A percentile compares a stretch with the other conserved stretches of the same genome.
Evolutionary conservation across 805 yeast species (phyloP).

Genomic region (Kodamaea fukazawae): DNA sequence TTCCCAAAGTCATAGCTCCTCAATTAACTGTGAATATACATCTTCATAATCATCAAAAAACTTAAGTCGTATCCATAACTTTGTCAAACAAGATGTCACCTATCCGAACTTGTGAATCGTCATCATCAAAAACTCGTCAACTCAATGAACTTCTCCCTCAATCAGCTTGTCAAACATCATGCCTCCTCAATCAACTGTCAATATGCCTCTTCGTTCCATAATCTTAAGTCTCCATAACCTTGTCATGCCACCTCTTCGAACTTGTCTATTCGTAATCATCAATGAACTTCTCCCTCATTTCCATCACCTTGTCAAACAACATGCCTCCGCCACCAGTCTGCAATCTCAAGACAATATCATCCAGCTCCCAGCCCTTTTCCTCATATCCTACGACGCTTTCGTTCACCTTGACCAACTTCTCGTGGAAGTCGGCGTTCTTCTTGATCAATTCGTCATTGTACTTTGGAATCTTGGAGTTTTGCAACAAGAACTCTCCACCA

Average conservation of each 20-base stretch:
- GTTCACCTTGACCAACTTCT: constrained; percentile 18
- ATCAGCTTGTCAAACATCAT: constrained; percentile 26
- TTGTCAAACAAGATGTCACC: background rate
- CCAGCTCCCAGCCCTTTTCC: constrained; percentile 37
- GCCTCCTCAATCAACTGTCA: background rate
- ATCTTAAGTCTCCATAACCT: background rate
- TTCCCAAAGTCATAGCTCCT: too few species aligned
- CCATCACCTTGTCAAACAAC: constrained; percentile 24
- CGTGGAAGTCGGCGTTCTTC: constrained; percentile 20
- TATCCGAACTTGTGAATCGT: constrained; percentile 13
- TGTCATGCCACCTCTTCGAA: background rate
- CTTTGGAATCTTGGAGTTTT: constrained; percentile 39
- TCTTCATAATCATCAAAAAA: background rate
- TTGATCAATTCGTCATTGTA: constrained; percentile 23
- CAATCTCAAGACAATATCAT: constrained; percentile 38
- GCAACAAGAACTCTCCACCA: constrained; percentile 32
- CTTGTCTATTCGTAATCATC: constrained; percentile 22
- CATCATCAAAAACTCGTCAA: too few species aligned
- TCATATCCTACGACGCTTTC: constrained; percentile 30
- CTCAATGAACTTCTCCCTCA: constrained; percentile 23
- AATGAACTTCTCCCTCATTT: constrained; percentile 21
- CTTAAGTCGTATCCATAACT: background rate
- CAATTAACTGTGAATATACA: background rate
- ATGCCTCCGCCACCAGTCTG: constrained; percentile 10
- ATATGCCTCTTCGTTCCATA: background rate